Conservation (phyloP, 768 basidiomycete genomes). For the Kwoniella newhampshirensis region DNA sequence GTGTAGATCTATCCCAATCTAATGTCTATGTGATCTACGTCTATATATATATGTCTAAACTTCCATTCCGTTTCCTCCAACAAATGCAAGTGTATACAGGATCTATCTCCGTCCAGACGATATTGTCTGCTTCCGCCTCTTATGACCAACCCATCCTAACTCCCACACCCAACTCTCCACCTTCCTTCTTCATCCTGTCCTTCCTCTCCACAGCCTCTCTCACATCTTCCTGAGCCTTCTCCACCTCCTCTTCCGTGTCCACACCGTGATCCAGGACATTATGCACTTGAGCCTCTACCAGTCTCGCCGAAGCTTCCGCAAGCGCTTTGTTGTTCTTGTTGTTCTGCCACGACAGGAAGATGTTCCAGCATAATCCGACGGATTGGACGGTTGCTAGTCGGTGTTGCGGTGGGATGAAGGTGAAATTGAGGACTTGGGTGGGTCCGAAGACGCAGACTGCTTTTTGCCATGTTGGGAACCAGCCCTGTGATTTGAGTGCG, state of each 20-base stretch:
- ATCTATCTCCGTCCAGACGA: background rate
- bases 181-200: constrained; percentile 21
- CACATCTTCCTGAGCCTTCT: constrained; percentile 17
- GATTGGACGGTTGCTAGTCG: constrained; percentile 43
- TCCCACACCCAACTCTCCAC: constrained; percentile 27
- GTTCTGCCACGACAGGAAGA: constrained; percentile 49
- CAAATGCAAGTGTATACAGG: too few species aligned
- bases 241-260: constrained; percentile 14
- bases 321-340: constrained; percentile 36
- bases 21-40: constrained; percentile 4
- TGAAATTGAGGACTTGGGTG: constrained; percentile 48
- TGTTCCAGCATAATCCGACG: constrained; percentile 50
- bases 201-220: constrained; percentile 20
- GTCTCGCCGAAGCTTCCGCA: constrained; percentile 20
- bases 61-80: too few species aligned
- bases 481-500: constrained; percentile 21
- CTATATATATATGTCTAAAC: constrained; percentile 3
- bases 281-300: constrained; percentile 14
- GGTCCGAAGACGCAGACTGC: constrained; percentile 45
- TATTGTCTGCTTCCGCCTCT: background rate
- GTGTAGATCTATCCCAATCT: background rate
- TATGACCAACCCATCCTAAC: constrained; percentile 34
- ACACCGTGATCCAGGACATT: background rate
- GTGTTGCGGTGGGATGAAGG: constrained; percentile 45
- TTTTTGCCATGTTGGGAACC: constrained; percentile 42